Percentiles rank a stretch among this genome's conserved stretches.
Evolutionary conservation across 257 asterid genomes (phyloP).

Genomic region (Solanum sejunctum): DNA sequence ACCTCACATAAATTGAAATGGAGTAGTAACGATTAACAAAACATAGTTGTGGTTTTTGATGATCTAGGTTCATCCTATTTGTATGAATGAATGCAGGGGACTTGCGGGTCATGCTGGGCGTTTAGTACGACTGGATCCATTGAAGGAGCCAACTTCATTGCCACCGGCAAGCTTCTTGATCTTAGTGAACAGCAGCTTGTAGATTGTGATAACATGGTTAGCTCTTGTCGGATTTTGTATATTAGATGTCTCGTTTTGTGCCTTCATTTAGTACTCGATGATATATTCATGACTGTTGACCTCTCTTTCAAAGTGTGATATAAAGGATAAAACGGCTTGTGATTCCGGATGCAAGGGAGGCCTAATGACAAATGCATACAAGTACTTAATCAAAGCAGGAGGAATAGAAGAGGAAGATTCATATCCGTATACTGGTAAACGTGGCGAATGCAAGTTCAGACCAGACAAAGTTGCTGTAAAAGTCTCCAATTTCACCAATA

Average conservation of each 20-base stretch:
- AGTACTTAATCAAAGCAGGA: conserved; percentile 58
- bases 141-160: conserved; percentile 76
- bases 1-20: no score
- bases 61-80: neutral
- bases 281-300: neutral
- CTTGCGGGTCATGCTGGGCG: conserved; percentile 90
- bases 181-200: conserved; percentile 88
- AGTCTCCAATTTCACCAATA: conserved; percentile 38
- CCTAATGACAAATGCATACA: conserved; percentile 80
- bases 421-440: conserved; percentile 64
- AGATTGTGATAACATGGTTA: conserved; percentile 74
- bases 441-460: conserved; percentile 49
- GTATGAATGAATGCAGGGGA: conserved; percentile 29
- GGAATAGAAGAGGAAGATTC: conserved; percentile 56
- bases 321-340: conserved; percentile 35
- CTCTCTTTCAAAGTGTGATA: conserved; percentile 32
- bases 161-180: conserved; percentile 58
- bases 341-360: conserved; percentile 77
- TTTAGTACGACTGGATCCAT: conserved; percentile 79
- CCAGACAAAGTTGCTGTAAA: conserved; percentile 40
- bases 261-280: neutral
- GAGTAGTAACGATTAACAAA: no score
- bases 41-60: no score
- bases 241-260: neutral
- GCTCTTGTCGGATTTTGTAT: neutral